Evolutionary conservation across 2,329 filamentous ascomycete species (phyloP).

Genomic region (Alternaria incomplexa): DNA sequence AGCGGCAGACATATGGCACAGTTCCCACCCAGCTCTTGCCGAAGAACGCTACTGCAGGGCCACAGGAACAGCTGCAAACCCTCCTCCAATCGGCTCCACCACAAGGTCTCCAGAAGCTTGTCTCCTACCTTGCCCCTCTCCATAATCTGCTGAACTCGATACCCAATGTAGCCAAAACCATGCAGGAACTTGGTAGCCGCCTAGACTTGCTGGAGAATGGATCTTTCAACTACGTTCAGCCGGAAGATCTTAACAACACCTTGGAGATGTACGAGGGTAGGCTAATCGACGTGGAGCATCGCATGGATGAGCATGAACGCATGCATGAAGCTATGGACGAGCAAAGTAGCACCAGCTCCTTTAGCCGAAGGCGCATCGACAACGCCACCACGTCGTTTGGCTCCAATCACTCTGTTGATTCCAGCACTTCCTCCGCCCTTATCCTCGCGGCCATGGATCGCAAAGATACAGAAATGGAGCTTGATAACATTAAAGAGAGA

Average conservation of each 20-base stretch:
- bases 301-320: conserved; percentile 50
- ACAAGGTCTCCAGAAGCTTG: conserved; percentile 42
- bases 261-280: conserved; percentile 71
- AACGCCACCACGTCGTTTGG: conserved; percentile 48
- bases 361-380: conserved; percentile 38
- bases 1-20: conserved; percentile 22
- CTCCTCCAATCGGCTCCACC: conserved; percentile 41
- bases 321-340: conserved; percentile 40
- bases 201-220: conserved; percentile 72
- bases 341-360: conserved; percentile 34
- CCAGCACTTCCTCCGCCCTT: conserved; percentile 47
- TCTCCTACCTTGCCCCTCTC: conserved; percentile 44
- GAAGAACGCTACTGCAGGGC: conserved; percentile 28
- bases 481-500: conserved; percentile 57
- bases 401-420: conserved; percentile 47
- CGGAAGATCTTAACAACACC: conserved; percentile 72
- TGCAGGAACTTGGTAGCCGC: conserved; percentile 67
- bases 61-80: conserved; percentile 41
- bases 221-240: conserved; percentile 70
- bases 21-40: conserved; percentile 32
- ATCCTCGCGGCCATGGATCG: conserved; percentile 44
- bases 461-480: conserved; percentile 51
- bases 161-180: conserved; percentile 54
- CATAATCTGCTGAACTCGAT: conserved; percentile 47
- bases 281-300: conserved; percentile 71